Evolutionary conservation across 2,329 filamentous ascomycete species (phyloP).

Genomic region (Teratosphaeria destructans): DNA sequence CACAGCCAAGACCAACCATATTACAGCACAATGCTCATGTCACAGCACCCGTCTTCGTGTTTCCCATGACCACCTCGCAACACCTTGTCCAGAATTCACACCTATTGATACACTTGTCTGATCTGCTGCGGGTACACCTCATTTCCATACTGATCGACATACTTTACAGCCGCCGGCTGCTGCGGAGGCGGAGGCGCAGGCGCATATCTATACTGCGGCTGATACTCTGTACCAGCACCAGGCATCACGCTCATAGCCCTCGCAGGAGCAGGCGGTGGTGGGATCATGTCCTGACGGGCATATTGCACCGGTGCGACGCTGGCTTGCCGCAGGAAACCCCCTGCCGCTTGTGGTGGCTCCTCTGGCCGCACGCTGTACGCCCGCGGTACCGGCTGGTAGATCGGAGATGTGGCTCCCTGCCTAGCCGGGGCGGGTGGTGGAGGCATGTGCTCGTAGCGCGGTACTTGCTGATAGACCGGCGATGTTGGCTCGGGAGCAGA

Average conservation of each 20-base stretch:
- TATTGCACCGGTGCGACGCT: conserved; percentile 34
- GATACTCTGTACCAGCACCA: conserved; percentile 14
- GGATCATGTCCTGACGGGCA: conserved; percentile 15
- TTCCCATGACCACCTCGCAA: background rate
- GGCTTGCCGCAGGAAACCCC: conserved; percentile 15
- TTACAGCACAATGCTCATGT: background rate
- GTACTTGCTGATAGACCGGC: conserved; percentile 4
- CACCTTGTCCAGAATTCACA: background rate
- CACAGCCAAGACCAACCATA: background rate
- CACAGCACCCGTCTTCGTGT: background rate
- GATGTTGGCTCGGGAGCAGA: conserved; percentile 6
- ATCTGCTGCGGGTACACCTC: conserved; percentile 20
- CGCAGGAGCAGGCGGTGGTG: conserved; percentile 13
- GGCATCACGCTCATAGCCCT: conserved; percentile 32
- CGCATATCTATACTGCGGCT: conserved; percentile 10
- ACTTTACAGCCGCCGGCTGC: conserved; percentile 20
- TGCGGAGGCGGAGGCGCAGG: conserved; percentile 7
- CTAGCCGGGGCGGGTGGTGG: conserved; percentile 21
- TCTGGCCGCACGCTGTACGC: conserved; percentile 34
- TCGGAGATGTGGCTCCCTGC: conserved; percentile 18
- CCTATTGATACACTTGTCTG: conserved; percentile 17
- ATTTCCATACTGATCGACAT: conserved; percentile 32
- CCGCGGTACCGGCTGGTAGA: conserved; percentile 11
- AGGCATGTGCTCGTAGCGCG: conserved; percentile 27
- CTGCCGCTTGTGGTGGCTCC: conserved; percentile 37